Evolutionary conservation across 1,139 yeast genomes (phyloP), one percentile per base, ranked within the genome.

Genomic region (Candida sojae): DNA sequence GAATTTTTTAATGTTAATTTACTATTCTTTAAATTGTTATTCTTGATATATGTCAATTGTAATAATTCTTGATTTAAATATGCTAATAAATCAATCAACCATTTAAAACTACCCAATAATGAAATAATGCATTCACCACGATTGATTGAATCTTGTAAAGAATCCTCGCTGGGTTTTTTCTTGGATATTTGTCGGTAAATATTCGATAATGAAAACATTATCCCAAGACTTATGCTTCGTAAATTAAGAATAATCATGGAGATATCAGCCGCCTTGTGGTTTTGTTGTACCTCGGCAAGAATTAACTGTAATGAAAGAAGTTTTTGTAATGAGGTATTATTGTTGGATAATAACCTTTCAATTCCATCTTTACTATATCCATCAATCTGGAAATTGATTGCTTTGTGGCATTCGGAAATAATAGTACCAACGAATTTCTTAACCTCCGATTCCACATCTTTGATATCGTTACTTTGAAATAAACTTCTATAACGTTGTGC

Each of bases 41-140:
- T 56, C 43, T 59, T 57, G 31, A 59, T 53, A 50, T 60, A 58
- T 17, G 68, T 54, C 23, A 75, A 58, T 44, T 74, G 77, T 17
- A 81, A 66, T 23, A 90, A 63, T 54, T 89, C 96, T 61, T 89
- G 95, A 49, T 83, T 80, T 42, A 86, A 63, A 52, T 79, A 81
- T 0, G 83, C 79, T 56, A 88, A 71, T 49, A 88, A 75, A 60
- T 89, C 96, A 38, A 87, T 73, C 50, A 86, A 75, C 96, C 96
- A 90, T 55, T 88, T 77, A n/a, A 86, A 78, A 38, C 84, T 79
- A 0, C 96, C 96, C 21, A 87, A 64, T 45, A 86, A 73, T 17
- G 87, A 79, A 48, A 83, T 67, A 6, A 86, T 73, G 51, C 82
- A 71, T 60, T 84, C 82, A 44, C 83, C 81, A 57, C 87, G 64